phyloP scores from a whole-genome alignment of 352 stramenopile species.

The Phytophthora sp. region DNA sequence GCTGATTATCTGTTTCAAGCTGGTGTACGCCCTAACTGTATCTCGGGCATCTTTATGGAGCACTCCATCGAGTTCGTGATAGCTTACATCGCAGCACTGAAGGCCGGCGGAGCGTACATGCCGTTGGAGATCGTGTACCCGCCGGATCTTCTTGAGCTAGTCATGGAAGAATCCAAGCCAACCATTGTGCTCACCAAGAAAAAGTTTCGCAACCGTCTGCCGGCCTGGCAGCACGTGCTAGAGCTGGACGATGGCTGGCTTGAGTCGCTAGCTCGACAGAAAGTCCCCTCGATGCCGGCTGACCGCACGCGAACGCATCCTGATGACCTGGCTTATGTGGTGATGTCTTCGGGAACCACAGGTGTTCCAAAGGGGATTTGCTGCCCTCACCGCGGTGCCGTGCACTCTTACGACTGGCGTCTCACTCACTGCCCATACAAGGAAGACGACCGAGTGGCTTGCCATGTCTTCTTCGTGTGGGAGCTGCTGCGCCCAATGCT shows the following conservation, averaged over 20 bases:
- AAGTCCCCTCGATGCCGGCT: constrained; percentile 52
- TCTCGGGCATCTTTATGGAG: constrained; percentile 91
- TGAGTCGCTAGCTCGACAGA: constrained; percentile 29
- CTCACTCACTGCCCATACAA: constrained; percentile 76
- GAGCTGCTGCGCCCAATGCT: constrained; percentile 92
- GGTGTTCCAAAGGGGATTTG: constrained; percentile 94
- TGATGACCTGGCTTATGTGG: constrained; percentile 92
- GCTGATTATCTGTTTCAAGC: constrained; percentile 68
- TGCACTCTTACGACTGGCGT: constrained; percentile 93
- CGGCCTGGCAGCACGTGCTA: constrained; percentile 70
- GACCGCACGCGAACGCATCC: constrained; percentile 72
- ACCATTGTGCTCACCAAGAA: constrained; percentile 89
- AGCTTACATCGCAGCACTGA: constrained; percentile 90
- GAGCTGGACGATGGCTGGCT: constrained; percentile 74
- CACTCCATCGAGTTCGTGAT: constrained; percentile 93
- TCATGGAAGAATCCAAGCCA: constrained; percentile 89
- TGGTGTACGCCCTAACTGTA: constrained; percentile 71
- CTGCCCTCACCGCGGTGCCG: constrained; percentile 91
- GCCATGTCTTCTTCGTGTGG: constrained; percentile 96
- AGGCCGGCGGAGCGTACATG: constrained; percentile 92
- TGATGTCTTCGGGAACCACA: constrained; percentile 94
- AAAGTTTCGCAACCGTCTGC: constrained; percentile 64
- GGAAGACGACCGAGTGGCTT: constrained; percentile 85
- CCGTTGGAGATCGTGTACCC: constrained; percentile 91
- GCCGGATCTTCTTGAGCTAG: constrained; percentile 86